A percentile compares a stretch with the other conserved stretches of the same genome.
Conservation (phyloP, 768 basidiomycete species). For the Dendrothele bispora region DNA sequence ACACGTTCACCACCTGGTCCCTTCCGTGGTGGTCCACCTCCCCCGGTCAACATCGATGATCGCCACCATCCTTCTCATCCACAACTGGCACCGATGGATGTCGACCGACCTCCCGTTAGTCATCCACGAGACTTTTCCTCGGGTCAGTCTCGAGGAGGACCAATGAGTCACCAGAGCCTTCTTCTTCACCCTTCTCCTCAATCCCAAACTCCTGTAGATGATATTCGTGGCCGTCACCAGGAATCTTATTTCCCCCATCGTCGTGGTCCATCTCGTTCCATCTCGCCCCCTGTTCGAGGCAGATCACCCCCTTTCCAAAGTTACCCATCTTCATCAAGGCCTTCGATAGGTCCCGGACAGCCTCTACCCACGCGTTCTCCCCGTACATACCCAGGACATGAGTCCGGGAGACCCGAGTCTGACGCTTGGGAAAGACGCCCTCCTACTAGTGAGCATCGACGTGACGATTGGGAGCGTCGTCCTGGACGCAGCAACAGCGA, state of each 20-base stretch:
- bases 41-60: conserved; percentile 80
- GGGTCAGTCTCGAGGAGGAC: conserved; percentile 46
- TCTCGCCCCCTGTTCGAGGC: conserved; percentile 53
- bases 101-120: conserved; percentile 52
- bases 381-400: conserved; percentile 52
- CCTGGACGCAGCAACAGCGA: conserved; percentile 44
- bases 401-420: conserved; percentile 48
- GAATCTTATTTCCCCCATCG: conserved; percentile 58
- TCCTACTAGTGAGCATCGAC: conserved; percentile 43
- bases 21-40: conserved; percentile 81
- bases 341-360: conserved; percentile 52
- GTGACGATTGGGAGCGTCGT: conserved; percentile 51
- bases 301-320: conserved; percentile 53
- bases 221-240: conserved; percentile 46
- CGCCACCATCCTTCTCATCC: conserved; percentile 67
- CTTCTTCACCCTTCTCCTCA: conserved; percentile 68
- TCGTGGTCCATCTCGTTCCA: conserved; percentile 51
- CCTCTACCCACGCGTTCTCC: conserved; percentile 61
- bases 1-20: conserved; percentile 65
- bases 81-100: conserved; percentile 78
- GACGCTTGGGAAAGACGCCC: conserved; percentile 63
- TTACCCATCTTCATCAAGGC: conserved; percentile 47
- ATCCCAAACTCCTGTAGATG: conserved; percentile 53
- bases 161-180: conserved; percentile 51
- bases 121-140: conserved; percentile 55